Percentiles rank a stretch among this genome's conserved stretches.
These are phyloP conservation scores for Gamarada debralockiae DNA, from an alignment of 495 filamentous ascomycete species.

Conservation along the genomic window DNA sequence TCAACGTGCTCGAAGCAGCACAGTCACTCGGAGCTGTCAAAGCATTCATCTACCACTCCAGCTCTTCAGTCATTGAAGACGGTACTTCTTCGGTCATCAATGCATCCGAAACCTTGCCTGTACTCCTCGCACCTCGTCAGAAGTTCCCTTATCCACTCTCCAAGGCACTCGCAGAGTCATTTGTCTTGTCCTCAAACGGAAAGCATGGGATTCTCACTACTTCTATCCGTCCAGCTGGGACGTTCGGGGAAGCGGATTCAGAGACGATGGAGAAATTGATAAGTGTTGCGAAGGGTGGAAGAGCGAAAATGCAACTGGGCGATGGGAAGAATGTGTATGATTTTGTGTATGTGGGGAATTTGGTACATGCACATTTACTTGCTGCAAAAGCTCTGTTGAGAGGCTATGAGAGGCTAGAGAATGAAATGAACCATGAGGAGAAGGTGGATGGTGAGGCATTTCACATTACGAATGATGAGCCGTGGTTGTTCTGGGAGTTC, in stretches of 20 bases:
- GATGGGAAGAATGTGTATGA: slow-evolving; percentile 82
- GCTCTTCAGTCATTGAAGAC: slow-evolving; percentile 79
- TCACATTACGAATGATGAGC: slow-evolving; percentile 87
- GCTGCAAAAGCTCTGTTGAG: slow-evolving; percentile 65
- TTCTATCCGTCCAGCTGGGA: slow-evolving; percentile 79
- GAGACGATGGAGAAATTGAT: slow-evolving; percentile 58
- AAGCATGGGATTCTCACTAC: slow-evolving; percentile 56
- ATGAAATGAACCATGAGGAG: slow-evolving; percentile 59
- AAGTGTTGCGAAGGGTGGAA: slow-evolving; percentile 55
- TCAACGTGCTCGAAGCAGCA: slow-evolving; percentile 70
- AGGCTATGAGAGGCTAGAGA: slow-evolving; percentile 44
- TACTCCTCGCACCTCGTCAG: slow-evolving; percentile 67
- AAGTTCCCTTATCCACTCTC: background rate
- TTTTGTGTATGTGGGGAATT: slow-evolving; percentile 73
- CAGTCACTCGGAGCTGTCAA: slow-evolving; percentile 63
- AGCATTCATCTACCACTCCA: slow-evolving; percentile 89
- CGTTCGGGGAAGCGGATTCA: slow-evolving; percentile 79
- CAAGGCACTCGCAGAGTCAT: slow-evolving; percentile 79
- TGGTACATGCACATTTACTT: slow-evolving; percentile 70
- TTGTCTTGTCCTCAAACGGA: slow-evolving; percentile 78
- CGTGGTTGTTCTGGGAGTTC: slow-evolving; percentile 94
- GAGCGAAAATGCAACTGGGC: slow-evolving; percentile 77
- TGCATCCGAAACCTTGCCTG: slow-evolving; percentile 79
- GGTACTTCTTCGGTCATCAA: slow-evolving; percentile 73
- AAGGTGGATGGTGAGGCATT: slow-evolving; percentile 89